Evolutionary conservation across 164 flowering plant species (phyloP).

Genomic region (Saururus chinensis): DNA sequence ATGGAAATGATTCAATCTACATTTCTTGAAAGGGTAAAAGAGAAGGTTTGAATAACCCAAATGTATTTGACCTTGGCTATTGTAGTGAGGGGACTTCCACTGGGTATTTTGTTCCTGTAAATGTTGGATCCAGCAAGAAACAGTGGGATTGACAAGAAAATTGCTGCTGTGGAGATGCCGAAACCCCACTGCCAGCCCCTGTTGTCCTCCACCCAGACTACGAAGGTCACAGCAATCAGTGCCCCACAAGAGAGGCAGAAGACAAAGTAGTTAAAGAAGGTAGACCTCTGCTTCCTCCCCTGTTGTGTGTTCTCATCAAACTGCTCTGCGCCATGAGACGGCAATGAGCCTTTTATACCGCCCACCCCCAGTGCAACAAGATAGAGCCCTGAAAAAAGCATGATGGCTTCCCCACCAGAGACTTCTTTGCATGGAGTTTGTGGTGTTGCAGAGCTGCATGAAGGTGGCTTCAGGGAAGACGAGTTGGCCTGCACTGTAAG

Average conservation of each 20-base stretch:
- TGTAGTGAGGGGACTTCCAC: slow-evolving; percentile 79
- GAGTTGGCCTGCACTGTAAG: slow-evolving; percentile 67
- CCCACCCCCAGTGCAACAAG: slow-evolving; percentile 79
- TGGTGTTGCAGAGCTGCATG: slow-evolving; percentile 15
- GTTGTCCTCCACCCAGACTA: slow-evolving; percentile 90
- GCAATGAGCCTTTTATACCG: slow-evolving; percentile 84
- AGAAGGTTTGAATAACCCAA: neutral
- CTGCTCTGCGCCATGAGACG: slow-evolving; percentile 85
- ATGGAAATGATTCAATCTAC: neutral
- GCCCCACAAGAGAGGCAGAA: slow-evolving; percentile 77
- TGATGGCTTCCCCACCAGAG: slow-evolving; percentile 29
- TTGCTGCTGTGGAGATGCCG: slow-evolving; percentile 51
- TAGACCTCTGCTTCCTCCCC: slow-evolving; percentile 67
- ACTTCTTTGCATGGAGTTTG: slow-evolving; percentile 27
- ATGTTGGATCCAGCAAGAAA: slow-evolving; percentile 57
- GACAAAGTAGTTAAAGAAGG: slow-evolving; percentile 72
- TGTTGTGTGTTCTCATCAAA: slow-evolving; percentile 46
- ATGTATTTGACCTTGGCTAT: slow-evolving; percentile 49
- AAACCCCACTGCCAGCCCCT: slow-evolving; percentile 91
- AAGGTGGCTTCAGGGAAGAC: slow-evolving; percentile 39
- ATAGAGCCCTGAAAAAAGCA: slow-evolving; percentile 63
- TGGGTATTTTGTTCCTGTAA: slow-evolving; percentile 61
- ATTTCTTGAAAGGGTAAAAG: neutral
- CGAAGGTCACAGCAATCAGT: slow-evolving; percentile 70
- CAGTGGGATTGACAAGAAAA: slow-evolving; percentile 53